These are phyloP conservation scores for Agaricus subrufescens DNA, from an alignment of 768 basidiomycete genomes.

Conservation along the genomic window DNA sequence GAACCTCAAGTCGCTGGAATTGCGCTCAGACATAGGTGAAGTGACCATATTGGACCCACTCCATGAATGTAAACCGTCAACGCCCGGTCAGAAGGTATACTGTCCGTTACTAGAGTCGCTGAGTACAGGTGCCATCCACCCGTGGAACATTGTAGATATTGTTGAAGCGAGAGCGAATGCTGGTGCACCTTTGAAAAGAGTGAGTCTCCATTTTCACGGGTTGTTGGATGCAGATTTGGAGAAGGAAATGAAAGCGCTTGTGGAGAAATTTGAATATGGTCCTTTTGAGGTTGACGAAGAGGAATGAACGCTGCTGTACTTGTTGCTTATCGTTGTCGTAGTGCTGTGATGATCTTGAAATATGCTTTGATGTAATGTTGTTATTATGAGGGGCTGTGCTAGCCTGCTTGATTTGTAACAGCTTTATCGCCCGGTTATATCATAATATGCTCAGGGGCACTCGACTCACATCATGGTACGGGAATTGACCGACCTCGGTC, in stretches of 20 bases:
- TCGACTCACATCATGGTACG: constrained; percentile 25
- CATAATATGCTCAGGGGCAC: constrained; percentile 14
- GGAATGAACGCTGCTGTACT: neutral
- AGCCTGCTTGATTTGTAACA: neutral
- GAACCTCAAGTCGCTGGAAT: constrained; percentile 38
- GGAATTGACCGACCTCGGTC: constrained; percentile 99
- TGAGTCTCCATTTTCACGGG: constrained; percentile 45
- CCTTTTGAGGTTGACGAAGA: constrained; percentile 47
- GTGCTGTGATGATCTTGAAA: no score
- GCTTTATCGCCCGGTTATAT: constrained; percentile 10
- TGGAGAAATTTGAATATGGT: constrained; percentile 49
- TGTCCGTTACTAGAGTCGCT: constrained; percentile 51
- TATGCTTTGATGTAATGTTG: neutral
- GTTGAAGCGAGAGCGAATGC: constrained; percentile 35
- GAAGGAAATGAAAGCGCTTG: constrained; percentile 46
- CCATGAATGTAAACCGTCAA: constrained; percentile 4
- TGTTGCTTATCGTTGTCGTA: no score
- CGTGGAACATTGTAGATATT: constrained; percentile 16
- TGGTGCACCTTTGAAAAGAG: constrained; percentile 40
- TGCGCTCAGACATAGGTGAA: constrained; percentile 28
- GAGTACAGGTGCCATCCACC: constrained; percentile 28
- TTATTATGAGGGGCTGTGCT: neutral
- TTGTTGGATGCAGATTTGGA: constrained; percentile 35
- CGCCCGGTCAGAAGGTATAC: constrained; percentile 17
- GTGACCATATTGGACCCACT: constrained; percentile 23